Base-by-base conservation (phyloP, 768 basidiomycete genomes). In the Pleurotus salmoneostramineus region DNA sequence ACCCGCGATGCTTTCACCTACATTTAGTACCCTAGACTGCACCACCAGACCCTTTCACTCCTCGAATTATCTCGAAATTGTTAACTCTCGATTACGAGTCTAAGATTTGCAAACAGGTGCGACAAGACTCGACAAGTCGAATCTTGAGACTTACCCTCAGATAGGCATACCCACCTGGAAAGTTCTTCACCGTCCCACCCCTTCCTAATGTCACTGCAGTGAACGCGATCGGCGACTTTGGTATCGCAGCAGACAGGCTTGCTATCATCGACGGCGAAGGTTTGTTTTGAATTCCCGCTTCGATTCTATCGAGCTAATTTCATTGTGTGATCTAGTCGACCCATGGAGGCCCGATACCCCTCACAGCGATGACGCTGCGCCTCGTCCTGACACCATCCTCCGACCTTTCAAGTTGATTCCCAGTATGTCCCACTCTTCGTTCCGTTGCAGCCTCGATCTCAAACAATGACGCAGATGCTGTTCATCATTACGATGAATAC, bases 281-380 rank as follows among this genome's bases (percentile, higher is more conserved):
- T 88, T 48, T 6, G 72, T 1, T 37, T 34, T 52, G 32, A 31
- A 60, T 44, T n/a, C 27, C 27, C 32, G 14, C 21, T 3, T 27
- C 3, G 21, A 27, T 27, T 27, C 2, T 27, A 27, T 27, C 21
- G 21, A 27, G 21, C 3, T 27, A 27, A 27, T 27, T 27, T 27
- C 21, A 27, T 27, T 27, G 21, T 27, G 21, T 27, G 1, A 15
- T 47, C 2, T 54, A 91, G 91, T 89, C 34, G 94, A 96, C 71
- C 93, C 94, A 12, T 97, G 94, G 94, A 81, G 88, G 57, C 92
- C 93, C 0, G 85, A 84, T 63, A 93, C 91, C 7, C 91, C 91
- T 0, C 92, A 92, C 67, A 90, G 89, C 61, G 76, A 81, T 50
- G 82, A 90, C 50, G 93, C 93, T 2, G 65, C 72, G 5, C 77